These are phyloP conservation scores for Volvariella volvacea DNA, from an alignment of 1,284 basidiomycete species.

Conservation along the genomic window DNA sequence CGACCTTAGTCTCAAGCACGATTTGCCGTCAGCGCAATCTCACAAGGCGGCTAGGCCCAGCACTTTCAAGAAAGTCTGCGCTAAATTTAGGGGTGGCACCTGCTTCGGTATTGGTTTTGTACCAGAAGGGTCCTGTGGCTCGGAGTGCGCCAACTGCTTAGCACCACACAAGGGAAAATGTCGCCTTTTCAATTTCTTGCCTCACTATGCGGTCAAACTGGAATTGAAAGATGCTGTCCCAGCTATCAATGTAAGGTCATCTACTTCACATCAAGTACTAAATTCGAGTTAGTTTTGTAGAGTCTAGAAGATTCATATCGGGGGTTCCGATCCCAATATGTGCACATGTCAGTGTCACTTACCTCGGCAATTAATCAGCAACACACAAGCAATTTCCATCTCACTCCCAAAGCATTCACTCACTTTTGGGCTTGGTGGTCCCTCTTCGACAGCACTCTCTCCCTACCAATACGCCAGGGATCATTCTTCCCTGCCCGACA, in stretches of 20 bases:
- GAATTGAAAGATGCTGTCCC: conserved; percentile 42
- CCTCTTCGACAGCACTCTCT: conserved; percentile 76
- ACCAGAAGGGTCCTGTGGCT: conserved; percentile 80
- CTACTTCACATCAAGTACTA: background rate
- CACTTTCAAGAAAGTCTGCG: conserved; percentile 56
- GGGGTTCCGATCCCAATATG: conserved; percentile 90
- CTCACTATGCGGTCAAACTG: conserved; percentile 78
- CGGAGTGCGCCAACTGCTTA: conserved; percentile 62
- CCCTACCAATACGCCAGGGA: conserved; percentile 86
- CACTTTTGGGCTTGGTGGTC: conserved; percentile 94
- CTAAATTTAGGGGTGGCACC: conserved; percentile 84
- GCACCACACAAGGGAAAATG: conserved; percentile 74
- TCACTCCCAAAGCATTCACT: conserved; percentile 81
- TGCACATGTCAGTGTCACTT: conserved; percentile 89
- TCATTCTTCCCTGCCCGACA: conserved; percentile 66
- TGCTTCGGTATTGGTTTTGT: conserved; percentile 85
- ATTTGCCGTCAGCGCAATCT: conserved; percentile 3
- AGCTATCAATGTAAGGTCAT: conserved; percentile 40
- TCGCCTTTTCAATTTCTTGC: conserved; percentile 76
- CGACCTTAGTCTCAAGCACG: conserved; percentile 4
- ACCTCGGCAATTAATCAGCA: conserved; percentile 47
- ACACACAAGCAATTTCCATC: conserved; percentile 71
- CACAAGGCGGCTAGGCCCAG: conserved; percentile 8
- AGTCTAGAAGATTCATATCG: conserved; percentile 72
- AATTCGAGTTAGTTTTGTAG: conserved; percentile 20